A percentile compares a stretch with the other conserved stretches of the same genome.
phyloP scores from a whole-genome alignment of 2,329 filamentous ascomycete species.

The Torrubiellomyces zombiae region DNA sequence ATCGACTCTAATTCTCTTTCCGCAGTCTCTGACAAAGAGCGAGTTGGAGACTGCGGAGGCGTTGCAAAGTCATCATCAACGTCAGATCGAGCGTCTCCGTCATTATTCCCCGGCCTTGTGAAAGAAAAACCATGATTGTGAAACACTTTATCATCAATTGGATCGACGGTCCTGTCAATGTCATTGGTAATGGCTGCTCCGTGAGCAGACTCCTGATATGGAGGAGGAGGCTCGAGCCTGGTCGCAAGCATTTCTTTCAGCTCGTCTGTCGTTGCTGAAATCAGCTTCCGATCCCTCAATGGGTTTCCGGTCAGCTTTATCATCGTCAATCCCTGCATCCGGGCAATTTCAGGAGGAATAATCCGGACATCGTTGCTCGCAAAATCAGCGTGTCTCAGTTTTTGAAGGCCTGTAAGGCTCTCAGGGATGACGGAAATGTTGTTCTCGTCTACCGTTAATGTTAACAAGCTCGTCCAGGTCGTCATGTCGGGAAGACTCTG shows the following conservation, averaged over 20 bases:
- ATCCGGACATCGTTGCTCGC: constrained; percentile 67
- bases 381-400: constrained; percentile 64
- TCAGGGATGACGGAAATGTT: constrained; percentile 57
- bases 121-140: background rate
- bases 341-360: constrained; percentile 58
- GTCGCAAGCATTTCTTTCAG: constrained; percentile 58
- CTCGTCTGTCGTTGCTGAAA: constrained; percentile 64
- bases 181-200: constrained; percentile 8
- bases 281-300: constrained; percentile 70
- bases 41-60: constrained; percentile 35
- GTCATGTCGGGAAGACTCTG: constrained; percentile 54
- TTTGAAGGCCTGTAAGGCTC: constrained; percentile 52
- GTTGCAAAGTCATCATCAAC: constrained; percentile 37
- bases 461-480: constrained; percentile 57
- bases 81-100: constrained; percentile 33
- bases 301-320: constrained; percentile 81
- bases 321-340: constrained; percentile 62
- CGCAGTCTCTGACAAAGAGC: constrained; percentile 30
- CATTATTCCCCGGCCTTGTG: constrained; percentile 13
- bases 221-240: constrained; percentile 43
- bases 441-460: constrained; percentile 68
- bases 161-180: too few species aligned
- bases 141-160: constrained; percentile 8
- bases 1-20: constrained; percentile 25
- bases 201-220: constrained; percentile 17